Evolutionary conservation across 1,139 yeast genomes (phyloP), one percentile per base, ranked within the genome.

Genomic region (Blastobotrys elegans): DNA sequence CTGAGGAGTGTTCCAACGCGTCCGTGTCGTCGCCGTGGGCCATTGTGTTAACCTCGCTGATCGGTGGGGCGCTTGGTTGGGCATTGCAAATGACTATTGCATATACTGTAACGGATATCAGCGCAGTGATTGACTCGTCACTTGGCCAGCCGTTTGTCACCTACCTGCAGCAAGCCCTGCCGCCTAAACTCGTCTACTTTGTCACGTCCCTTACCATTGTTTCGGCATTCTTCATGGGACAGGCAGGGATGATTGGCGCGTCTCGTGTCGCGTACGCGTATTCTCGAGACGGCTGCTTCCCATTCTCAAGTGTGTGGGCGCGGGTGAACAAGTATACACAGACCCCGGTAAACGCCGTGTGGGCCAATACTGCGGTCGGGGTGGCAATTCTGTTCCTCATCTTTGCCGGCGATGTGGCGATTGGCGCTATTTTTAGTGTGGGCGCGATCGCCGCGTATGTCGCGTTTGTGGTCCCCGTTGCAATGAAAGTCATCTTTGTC

Each of bases 391-490:
- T 83, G 51, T 71, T 80, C 48, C 70, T 81, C 52, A 72, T 82
- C 60, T 81, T 83, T 66, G 84, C 84, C 29, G 87, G 86, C 32
- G 80, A 75, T 49, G 72, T 77, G 13, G 85, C 89, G 38, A 79
- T 84, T 57, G 83, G 80, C 37, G 90, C 92, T 42, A 80, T 82
- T 49, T 84, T 84, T 67, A 80, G 86, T 0, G 86, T 83, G 34
- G 88, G 88, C 45, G 90, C 88, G 48, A 82, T 82, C 60, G 77
- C 85, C 16, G 82, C 86, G 0, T 82, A 82, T 58, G 74, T 82
- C 52, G 82, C 89, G 1, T 83, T 83, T 63, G 74, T 80, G n/a
- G 69, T 80, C 56, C 90, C 90, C 20, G 78, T 84, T 13, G 62
- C 79, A 4, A 71, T 84, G 55, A 79, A 81, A 59, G 59, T 65